Base-by-base conservation (phyloP, 495 filamentous ascomycete genomes). In the Penicillium taxi region DNA sequence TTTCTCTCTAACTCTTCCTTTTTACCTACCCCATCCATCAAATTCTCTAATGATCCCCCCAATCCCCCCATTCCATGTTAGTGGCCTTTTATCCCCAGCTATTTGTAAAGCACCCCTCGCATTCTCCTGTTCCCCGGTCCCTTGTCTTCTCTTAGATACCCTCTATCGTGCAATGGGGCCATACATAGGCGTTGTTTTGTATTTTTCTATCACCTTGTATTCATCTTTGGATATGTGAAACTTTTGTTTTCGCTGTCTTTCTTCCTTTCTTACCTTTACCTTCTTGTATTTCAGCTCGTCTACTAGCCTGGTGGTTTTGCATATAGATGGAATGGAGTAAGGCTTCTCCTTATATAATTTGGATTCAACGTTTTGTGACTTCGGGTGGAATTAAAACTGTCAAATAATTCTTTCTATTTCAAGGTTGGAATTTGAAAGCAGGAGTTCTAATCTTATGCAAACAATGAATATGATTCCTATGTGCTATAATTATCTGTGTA, bases 181-280 rank as follows among this genome's bases (percentile, higher is more conserved):
- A 41, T 56, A 49, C 32, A 56, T 56, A 50, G 49, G 52, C 52
- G 52, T 55, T 56, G 12, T 34, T 35, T 25, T 30, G 19, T 32
- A 2, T 14, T 13, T 6, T 15, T 14, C 22, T 29, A 9, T 38
- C 7, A n/a, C 9, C 12, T 18, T 30, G 19, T 21, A 9, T 20
- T 26, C 6, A 24, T 24, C 11, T 24, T 24, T 24, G 22, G 6
- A n/a, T n/a, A n/a, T n/a, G n/a, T n/a, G n/a, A n/a, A n/a, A n/a
- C n/a, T n/a, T n/a, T n/a, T n/a, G n/a, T n/a, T n/a, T n/a, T n/a
- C n/a, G n/a, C n/a, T n/a, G n/a, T n/a, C n/a, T n/a, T n/a, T 20
- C 36, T 25, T 6, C 23, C 16, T 35, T 15, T 22, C 13, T 15
- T 36, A 11, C 9, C 1, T 13, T 14, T 34, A 13, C 13, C 19